Evolutionary conservation across 2,329 filamentous ascomycete genomes (phyloP).

Genomic region (Pleoardoris graminearum): DNA sequence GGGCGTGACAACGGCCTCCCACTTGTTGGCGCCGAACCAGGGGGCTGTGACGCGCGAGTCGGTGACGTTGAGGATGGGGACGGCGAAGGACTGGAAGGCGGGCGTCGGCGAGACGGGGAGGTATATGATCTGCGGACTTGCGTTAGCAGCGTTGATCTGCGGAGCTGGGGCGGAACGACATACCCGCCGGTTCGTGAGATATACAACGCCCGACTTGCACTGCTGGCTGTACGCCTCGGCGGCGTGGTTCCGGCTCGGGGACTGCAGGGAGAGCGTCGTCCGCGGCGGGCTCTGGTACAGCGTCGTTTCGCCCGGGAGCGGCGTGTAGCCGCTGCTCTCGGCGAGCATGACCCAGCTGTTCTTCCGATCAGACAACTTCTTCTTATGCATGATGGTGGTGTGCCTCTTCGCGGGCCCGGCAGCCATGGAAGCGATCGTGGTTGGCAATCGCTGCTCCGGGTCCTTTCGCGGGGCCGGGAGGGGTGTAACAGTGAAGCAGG

Average conservation of each 20-base stretch:
- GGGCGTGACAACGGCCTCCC: slow-evolving; percentile 78
- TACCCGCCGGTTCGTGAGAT: slow-evolving; percentile 85
- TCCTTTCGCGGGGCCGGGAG: not conserved
- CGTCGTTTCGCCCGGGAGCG: slow-evolving; percentile 80
- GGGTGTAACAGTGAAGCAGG: slow-evolving; percentile 13
- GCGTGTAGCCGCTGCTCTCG: slow-evolving; percentile 72
- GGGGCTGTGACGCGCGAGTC: slow-evolving; percentile 86
- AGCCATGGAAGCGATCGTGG: slow-evolving; percentile 3
- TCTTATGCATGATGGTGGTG: slow-evolving; percentile 27
- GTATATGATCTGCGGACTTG: slow-evolving; percentile 73
- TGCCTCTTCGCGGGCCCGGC: not conserved
- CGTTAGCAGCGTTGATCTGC: slow-evolving; percentile 7
- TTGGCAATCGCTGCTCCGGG: too few species aligned
- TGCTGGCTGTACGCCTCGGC: slow-evolving; percentile 68
- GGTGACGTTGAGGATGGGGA: slow-evolving; percentile 82
- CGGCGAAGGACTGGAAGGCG: slow-evolving; percentile 82
- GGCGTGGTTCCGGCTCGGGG: slow-evolving; percentile 67
- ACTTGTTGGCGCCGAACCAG: slow-evolving; percentile 91
- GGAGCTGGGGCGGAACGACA: slow-evolving; percentile 33
- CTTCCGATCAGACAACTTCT: slow-evolving; percentile 38
- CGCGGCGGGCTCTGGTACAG: slow-evolving; percentile 79
- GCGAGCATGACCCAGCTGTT: slow-evolving; percentile 91
- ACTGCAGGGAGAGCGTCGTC: slow-evolving; percentile 74
- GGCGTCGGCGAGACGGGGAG: slow-evolving; percentile 71
- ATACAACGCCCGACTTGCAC: slow-evolving; percentile 73